Conservation (phyloP, 805 yeast genomes). For the Dipodascus geniculatus region DNA sequence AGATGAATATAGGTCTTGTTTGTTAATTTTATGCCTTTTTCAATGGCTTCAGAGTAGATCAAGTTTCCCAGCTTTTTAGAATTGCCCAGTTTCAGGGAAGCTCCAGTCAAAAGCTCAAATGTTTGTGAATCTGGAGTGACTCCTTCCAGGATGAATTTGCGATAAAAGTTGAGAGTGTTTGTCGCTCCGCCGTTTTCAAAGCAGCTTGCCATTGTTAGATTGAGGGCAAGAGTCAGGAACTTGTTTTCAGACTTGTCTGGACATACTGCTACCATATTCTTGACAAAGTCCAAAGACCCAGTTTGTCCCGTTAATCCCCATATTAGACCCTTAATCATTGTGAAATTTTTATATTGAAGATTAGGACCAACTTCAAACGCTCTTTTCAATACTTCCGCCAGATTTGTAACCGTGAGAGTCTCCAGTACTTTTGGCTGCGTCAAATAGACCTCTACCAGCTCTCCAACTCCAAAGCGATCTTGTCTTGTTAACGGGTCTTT, state of each 20-base stretch:
- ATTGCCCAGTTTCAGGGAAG: conserved; percentile 20
- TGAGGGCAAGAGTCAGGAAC: not conserved
- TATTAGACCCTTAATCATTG: not conserved
- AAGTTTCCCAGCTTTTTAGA: conserved; percentile 18
- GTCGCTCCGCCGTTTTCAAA: not conserved
- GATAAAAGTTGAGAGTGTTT: not conserved
- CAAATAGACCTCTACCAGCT: not conserved
- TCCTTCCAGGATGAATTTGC: conserved; percentile 2
- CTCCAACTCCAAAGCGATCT: not conserved
- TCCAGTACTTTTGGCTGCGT: not conserved
- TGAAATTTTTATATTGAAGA: not conserved
- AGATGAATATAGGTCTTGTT: not conserved
- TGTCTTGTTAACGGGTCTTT: not conserved
- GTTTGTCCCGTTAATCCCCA: not conserved
- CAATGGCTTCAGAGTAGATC: conserved; percentile 16
- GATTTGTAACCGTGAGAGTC: not conserved
- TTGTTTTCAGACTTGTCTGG: not conserved
- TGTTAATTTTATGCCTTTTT: not conserved
- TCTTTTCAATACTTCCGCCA: not conserved
- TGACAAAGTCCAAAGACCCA: not conserved
- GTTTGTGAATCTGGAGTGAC: conserved; percentile 10
- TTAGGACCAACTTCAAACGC: not conserved
- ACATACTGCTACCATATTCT: not conserved
- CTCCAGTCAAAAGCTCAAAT: conserved; percentile 8
- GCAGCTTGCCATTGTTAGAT: not conserved